Conservation (phyloP, 495 filamentous ascomycete species). For the Clavariopsis aquatica region DNA sequence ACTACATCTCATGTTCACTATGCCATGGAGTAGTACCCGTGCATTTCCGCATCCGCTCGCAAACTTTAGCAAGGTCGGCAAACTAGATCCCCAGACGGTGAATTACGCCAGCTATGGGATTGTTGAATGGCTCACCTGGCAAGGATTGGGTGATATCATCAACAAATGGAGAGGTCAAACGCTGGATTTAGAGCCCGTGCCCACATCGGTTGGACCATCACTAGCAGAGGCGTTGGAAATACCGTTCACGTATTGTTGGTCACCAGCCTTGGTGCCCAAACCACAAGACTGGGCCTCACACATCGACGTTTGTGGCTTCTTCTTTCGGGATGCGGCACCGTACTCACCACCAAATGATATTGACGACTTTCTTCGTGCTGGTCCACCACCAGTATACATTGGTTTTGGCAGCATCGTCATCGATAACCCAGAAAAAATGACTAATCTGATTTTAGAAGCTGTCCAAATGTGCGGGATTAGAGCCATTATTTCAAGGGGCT, state of each 20-base stretch:
- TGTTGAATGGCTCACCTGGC: slow-evolving; percentile 80
- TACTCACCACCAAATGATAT: slow-evolving; percentile 66
- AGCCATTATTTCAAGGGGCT: slow-evolving; percentile 77
- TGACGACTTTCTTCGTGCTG: slow-evolving; percentile 62
- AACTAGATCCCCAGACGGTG: slow-evolving; percentile 58
- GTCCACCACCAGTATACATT: slow-evolving; percentile 83
- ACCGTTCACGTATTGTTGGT: slow-evolving; percentile 80
- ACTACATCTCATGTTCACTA: slow-evolving; percentile 82
- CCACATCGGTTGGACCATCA: slow-evolving; percentile 65
- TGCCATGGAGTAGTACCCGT: slow-evolving; percentile 66
- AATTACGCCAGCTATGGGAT: slow-evolving; percentile 76
- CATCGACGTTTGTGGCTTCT: slow-evolving; percentile 73
- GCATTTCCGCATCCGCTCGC: slow-evolving; percentile 73
- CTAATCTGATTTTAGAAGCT: slow-evolving; percentile 84
- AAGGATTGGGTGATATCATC: slow-evolving; percentile 74
- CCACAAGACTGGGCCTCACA: slow-evolving; percentile 73
- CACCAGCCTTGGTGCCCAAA: slow-evolving; percentile 77
- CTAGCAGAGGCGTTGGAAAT: slow-evolving; percentile 63
- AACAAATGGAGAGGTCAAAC: slow-evolving; percentile 68
- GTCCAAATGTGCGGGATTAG: slow-evolving; percentile 90
- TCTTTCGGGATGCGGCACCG: slow-evolving; percentile 66
- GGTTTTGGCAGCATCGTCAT: slow-evolving; percentile 96
- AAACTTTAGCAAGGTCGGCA: slow-evolving; percentile 63
- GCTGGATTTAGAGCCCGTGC: slow-evolving; percentile 68
- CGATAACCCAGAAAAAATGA: slow-evolving; percentile 74